Percentiles rank a stretch among this genome's conserved stretches.
Conservation (phyloP, 164 flowering plant genomes). For the Stephania cephalantha region DNA sequence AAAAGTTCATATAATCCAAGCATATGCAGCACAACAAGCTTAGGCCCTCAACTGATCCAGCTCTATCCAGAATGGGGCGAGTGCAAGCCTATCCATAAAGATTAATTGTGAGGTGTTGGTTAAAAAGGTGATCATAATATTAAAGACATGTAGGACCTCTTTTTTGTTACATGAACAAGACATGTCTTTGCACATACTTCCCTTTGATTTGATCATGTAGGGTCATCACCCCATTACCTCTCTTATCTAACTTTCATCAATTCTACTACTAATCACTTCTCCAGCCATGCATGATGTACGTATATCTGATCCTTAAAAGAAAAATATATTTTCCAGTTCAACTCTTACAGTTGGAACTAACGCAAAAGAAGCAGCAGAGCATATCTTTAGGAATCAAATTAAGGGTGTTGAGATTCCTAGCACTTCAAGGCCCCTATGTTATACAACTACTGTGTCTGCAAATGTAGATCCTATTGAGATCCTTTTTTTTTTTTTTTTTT, state of each 20-base stretch:
- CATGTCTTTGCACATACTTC: not conserved
- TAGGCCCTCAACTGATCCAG: not conserved
- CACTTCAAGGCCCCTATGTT: not conserved
- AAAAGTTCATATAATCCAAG: not conserved
- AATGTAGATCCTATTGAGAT: conserved; percentile 1
- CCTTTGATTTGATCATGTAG: conserved; percentile 14
- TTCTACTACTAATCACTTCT: not conserved
- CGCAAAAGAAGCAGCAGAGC: not conserved
- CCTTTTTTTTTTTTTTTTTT: too few species aligned
- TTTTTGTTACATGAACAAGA: conserved; percentile 5
- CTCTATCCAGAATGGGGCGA: not conserved
- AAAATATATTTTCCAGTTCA: not conserved
- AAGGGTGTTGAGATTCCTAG: conserved; percentile 2
- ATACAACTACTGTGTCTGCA: conserved; percentile 22
- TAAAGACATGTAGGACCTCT: conserved; percentile 11
- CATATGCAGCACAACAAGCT: not conserved
- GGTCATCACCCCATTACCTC: not conserved
- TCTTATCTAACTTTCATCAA: not conserved
- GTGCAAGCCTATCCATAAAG: conserved; percentile 4
- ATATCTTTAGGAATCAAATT: conserved; percentile 14
- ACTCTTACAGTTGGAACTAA: conserved; percentile 1
- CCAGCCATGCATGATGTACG: not conserved
- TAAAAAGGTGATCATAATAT: conserved; percentile 1
- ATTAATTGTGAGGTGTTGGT: conserved; percentile 5
- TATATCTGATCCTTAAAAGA: conserved; percentile 5